phyloP scores from a whole-genome alignment of 345 rosid species.

The Odontarrhena argentea region DNA sequence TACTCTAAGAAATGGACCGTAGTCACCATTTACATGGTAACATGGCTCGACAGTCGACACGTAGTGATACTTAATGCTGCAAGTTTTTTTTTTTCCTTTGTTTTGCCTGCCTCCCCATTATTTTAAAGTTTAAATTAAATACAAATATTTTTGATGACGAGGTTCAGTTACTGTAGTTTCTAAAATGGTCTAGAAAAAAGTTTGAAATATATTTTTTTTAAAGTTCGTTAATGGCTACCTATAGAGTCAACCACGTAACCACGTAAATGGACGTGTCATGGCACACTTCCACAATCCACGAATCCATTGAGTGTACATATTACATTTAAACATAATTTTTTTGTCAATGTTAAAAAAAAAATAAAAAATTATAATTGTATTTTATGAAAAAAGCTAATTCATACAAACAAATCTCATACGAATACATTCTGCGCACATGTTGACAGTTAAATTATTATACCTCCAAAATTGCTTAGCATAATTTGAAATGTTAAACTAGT shows the following conservation, averaged over 20 bases:
- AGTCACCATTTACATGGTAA: constrained; percentile 35
- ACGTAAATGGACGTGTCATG: constrained; percentile 19
- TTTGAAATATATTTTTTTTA: neutral
- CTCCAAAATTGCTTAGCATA: too few relatives aligned
- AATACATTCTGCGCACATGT: too few relatives aligned
- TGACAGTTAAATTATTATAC: too few relatives aligned
- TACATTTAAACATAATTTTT: neutral
- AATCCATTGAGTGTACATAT: neutral
- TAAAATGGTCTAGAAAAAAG: constrained; percentile 39
- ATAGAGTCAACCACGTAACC: constrained; percentile 35
- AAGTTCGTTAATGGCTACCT: constrained; percentile 32
- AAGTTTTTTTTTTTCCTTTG: constrained; percentile 4
- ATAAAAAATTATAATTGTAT: too few relatives aligned
- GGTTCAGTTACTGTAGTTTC: constrained; percentile 33
- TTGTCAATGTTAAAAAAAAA: neutral
- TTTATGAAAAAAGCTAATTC: too few relatives aligned
- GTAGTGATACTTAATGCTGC: constrained; percentile 31
- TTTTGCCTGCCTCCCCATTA: constrained; percentile 14
- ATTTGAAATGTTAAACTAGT: too few relatives aligned
- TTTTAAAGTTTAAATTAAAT: constrained; percentile 3
- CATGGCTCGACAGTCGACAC: constrained; percentile 37
- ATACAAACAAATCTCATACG: too few relatives aligned
- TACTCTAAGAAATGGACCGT: constrained; percentile 29
- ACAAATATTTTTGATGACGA: constrained; percentile 31
- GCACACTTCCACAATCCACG: constrained; percentile 8